phyloP scores from a whole-genome alignment of 495 filamentous ascomycete genomes.

The Neurospora sp. region DNA sequence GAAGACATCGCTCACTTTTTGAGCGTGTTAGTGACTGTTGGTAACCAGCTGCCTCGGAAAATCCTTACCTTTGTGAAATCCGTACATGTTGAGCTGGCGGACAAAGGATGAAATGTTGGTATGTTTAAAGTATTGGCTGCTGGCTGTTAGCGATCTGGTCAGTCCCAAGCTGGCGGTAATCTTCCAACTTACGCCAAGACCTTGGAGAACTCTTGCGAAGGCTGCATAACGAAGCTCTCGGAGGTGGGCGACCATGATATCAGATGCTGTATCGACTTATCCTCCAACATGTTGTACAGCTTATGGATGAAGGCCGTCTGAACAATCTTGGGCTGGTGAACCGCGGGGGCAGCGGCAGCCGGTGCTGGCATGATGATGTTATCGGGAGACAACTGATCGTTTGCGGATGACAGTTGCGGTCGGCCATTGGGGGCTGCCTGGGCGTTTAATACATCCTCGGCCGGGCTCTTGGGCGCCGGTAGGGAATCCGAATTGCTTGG shows the following conservation, averaged over 20 bases:
- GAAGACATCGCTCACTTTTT: slow-evolving; percentile 91
- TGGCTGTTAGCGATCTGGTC: slow-evolving; percentile 5
- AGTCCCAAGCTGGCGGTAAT: background rate
- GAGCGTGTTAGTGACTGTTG: background rate
- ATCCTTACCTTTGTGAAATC: slow-evolving; percentile 90
- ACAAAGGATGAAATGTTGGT: slow-evolving; percentile 99
- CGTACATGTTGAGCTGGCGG: slow-evolving; percentile 97
- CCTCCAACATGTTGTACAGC: slow-evolving; percentile 98
- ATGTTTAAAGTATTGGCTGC: slow-evolving; percentile 93
- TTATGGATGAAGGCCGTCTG: slow-evolving; percentile 99
- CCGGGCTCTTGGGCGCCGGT: slow-evolving; percentile 33
- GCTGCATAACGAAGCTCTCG: slow-evolving; percentile 98
- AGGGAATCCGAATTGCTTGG: slow-evolving; percentile 31
- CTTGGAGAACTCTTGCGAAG: slow-evolving; percentile 95
- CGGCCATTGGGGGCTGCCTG: slow-evolving; percentile 20
- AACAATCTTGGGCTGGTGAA: slow-evolving; percentile 93
- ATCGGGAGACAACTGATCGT: slow-evolving; percentile 20
- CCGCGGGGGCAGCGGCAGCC: slow-evolving; percentile 66
- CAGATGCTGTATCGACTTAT: slow-evolving; percentile 80
- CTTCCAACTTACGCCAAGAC: slow-evolving; percentile 71
- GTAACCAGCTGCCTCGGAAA: background rate
- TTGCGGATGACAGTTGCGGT: slow-evolving; percentile 14
- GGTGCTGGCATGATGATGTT: slow-evolving; percentile 34
- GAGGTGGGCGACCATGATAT: slow-evolving; percentile 91
- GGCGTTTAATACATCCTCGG: slow-evolving; percentile 21